Base-by-base conservation (phyloP, 345 rosid species). In the Iberis pinnata region DNA sequence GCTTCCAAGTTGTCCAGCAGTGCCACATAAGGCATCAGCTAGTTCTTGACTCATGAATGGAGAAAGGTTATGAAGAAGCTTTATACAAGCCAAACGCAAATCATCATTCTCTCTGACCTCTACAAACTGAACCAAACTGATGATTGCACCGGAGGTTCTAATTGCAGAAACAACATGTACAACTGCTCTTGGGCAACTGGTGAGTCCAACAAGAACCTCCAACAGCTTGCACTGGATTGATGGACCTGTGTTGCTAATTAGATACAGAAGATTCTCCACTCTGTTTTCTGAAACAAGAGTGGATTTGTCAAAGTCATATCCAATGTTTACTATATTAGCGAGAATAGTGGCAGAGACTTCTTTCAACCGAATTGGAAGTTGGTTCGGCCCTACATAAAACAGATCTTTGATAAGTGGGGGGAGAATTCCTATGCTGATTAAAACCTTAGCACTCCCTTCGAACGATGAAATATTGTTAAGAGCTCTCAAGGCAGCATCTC, bases 231-330 rank as follows among this genome's bases (percentile, higher is more conserved):
- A 87, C 72, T 82, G 96, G 31, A 92, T 84, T 18, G 89, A 77
- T 43, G 98, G 98, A 63, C 96, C 96, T 0, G 98, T 92, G 77
- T 92, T 84, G 78, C 95, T 92, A 57, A 92, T 87, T 13, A 92
- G 72, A 40, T 81, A 82, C 44, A 92, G 86, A 2, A 92, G 79
- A 52, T 73, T 83, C 76, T 83, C 88, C 25, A 92, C 79, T 19
- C 64, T 75, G 54, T 85, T 83, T 51, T 92, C 96, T 9, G 98
- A 83, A 62, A 92, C 84, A 29, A 92, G 76, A 56, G 96, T 80
- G 36, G 75, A 70, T 46, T 77, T 68, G 50, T 83, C 93, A 45
- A 83, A 79, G 54, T 92, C 89, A 37, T 72, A 73, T 31, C 84
- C 95, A 12, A 88, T 77, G 74, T 53, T 88, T 42, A 90, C 95